Base-by-base conservation (phyloP, 2,329 filamentous ascomycete species). In the Lasiodiplodia hormozganensis region DNA sequence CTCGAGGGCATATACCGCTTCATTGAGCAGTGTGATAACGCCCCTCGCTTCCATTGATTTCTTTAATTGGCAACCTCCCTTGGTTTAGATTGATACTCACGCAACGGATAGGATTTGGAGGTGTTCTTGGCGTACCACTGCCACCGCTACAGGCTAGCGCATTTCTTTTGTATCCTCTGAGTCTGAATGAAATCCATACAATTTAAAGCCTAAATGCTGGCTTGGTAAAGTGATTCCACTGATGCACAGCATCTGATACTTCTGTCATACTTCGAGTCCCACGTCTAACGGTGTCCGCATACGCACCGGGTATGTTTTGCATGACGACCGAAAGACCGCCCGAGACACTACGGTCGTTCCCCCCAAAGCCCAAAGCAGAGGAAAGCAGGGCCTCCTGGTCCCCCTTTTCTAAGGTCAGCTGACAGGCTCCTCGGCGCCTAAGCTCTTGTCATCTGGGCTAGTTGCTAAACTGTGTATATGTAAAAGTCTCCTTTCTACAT, bases 1-100 rank as follows among this genome's bases (percentile, higher is more conserved):
- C 78, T 89, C 16, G 87, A 91, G 74, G 89, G 89, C 3, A 90
- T 92, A 40, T 88, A 89, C 73, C 83, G 84, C 62, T 91, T 91
- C 74, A 82, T 91, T 69, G 86, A 89, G 72, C 85, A 90, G 71
- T 89, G 89, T 72, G 88, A 90, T 31, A 43, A 38, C 16, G 67
- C 67, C 25, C 31, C 66, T 31, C 65, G 43, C 18, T 40, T 38
- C 65, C 28, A 25, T 10, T 67, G 31, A 14, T 31, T 18, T 34
- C 25, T 40, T 67, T 16, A 21, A 28, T 64, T 52, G 43, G 60
- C 60, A 52, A 38, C 60, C 14, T 38, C 4, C 28, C 47, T 38
- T 21, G 65, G 65, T 43, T 60, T 52, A 67, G 65, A 67, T 67
- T 67, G 65, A 40, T 36, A 52, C 47, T n/a, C n/a, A 23, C 47